phyloP scores from a whole-genome alignment of 441 rosid genomes.

The Jatropha podagrica region DNA sequence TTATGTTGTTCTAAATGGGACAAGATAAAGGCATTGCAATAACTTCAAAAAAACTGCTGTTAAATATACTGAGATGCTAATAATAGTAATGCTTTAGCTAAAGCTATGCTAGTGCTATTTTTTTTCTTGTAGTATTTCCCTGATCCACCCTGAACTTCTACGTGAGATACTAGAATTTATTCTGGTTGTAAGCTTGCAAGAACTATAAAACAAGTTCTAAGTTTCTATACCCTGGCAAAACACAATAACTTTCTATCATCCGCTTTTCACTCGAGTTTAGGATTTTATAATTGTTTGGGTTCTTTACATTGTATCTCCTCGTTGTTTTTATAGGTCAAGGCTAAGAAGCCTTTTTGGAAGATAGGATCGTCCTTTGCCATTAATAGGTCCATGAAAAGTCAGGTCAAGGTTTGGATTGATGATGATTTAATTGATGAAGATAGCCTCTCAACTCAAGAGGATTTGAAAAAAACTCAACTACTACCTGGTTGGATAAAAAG shows the following conservation, averaged over 20 bases:
- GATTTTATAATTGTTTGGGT: not conserved
- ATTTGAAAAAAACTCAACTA: conserved; percentile 78
- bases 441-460: conserved; percentile 84
- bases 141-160: not conserved
- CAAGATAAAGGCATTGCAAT: not conserved
- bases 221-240: not conserved
- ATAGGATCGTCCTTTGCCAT: conserved; percentile 84
- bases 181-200: not conserved
- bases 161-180: not conserved
- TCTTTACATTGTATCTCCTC: not conserved
- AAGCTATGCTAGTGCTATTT: not conserved
- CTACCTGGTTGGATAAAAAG: conserved; percentile 49
- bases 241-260: not conserved
- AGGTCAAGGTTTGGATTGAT: conserved; percentile 55
- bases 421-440: conserved; percentile 95
- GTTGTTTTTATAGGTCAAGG: conserved; percentile 52
- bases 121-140: not conserved
- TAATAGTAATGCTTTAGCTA: not conserved
- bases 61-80: not conserved
- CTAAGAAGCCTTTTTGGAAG: conserved; percentile 90
- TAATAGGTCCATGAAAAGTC: conserved; percentile 47
- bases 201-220: not conserved
- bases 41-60: not conserved
- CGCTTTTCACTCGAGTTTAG: not conserved
- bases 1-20: not conserved